Evolutionary conservation across 1,139 yeast species (phyloP).

Genomic region (Yarrowia galli): DNA sequence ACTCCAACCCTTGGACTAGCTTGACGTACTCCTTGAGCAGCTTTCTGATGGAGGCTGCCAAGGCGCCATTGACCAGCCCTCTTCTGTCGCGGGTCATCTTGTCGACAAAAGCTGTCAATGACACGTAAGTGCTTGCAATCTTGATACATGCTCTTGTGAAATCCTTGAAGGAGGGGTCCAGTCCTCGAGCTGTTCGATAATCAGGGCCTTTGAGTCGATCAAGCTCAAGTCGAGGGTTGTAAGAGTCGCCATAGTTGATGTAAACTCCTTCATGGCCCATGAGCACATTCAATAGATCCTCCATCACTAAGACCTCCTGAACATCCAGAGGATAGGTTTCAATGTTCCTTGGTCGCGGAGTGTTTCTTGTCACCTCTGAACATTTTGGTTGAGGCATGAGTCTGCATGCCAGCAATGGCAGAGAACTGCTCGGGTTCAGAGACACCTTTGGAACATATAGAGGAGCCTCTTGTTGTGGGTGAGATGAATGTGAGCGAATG

Average conservation of each 20-base stretch:
- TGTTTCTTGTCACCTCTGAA: conserved; percentile 32
- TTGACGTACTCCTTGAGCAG: conserved; percentile 60
- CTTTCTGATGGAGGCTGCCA: conserved; percentile 66
- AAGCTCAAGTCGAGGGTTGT: conserved; percentile 55
- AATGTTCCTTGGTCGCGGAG: conserved; percentile 25
- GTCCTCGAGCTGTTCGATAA: conserved; percentile 70
- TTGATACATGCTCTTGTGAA: conserved; percentile 68
- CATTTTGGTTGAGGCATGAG: conserved; percentile 44
- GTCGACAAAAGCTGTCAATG: conserved; percentile 63
- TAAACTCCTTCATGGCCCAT: conserved; percentile 83
- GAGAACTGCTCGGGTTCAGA: conserved; percentile 30
- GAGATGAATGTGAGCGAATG: conserved; percentile 5
- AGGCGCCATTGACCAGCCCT: conserved; percentile 78
- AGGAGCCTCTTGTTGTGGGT: conserved; percentile 32
- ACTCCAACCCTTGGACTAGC: conserved; percentile 62
- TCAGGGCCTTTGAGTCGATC: conserved; percentile 71
- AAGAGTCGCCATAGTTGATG: conserved; percentile 70
- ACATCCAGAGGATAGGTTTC: conserved; percentile 44
- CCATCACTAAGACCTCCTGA: conserved; percentile 76
- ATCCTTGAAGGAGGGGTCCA: conserved; percentile 78
- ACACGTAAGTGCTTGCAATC: conserved; percentile 68
- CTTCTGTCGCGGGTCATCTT: conserved; percentile 60
- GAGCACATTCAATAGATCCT: conserved; percentile 72
- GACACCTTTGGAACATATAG: conserved; percentile 32
- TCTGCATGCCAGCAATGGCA: conserved; percentile 46